Evolutionary conservation across 2,329 filamentous ascomycete genomes (phyloP).

Genomic region (Coniochaeta ligniaria): DNA sequence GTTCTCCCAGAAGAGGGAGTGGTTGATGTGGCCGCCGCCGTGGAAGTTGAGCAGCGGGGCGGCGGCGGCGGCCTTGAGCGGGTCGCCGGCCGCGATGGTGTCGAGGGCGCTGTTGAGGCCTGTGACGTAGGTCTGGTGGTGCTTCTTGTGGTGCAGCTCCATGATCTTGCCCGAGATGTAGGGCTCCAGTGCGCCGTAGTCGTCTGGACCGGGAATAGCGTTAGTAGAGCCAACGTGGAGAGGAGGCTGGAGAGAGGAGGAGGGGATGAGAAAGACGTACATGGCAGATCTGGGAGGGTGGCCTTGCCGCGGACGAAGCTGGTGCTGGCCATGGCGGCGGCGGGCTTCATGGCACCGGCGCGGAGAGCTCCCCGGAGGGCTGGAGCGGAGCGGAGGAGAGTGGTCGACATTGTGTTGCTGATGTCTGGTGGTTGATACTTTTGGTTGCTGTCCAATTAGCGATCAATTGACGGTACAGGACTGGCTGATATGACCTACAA

Average conservation of each 20-base stretch:
- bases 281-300: slow-evolving; percentile 80
- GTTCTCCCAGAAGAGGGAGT: slow-evolving; percentile 88
- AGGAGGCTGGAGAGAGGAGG: neutral
- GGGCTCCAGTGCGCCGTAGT: slow-evolving; percentile 91
- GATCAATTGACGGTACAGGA: slow-evolving; percentile 6
- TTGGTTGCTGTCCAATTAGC: neutral
- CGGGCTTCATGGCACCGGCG: slow-evolving; percentile 54
- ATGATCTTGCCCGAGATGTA: slow-evolving; percentile 74
- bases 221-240: neutral
- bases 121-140: slow-evolving; percentile 72
- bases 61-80: slow-evolving; percentile 39
- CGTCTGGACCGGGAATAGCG: slow-evolving; percentile 51
- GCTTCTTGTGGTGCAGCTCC: slow-evolving; percentile 73
- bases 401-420: slow-evolving; percentile 58
- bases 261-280: slow-evolving; percentile 26
- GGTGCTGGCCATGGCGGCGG: slow-evolving; percentile 61
- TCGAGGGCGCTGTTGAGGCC: slow-evolving; percentile 64
- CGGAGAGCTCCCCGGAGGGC: slow-evolving; percentile 65
- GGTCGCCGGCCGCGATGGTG: slow-evolving; percentile 56
- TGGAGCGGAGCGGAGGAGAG: slow-evolving; percentile 65
- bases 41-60: slow-evolving; percentile 69
- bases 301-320: slow-evolving; percentile 82
- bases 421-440: neutral
- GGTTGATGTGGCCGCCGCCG: slow-evolving; percentile 88
- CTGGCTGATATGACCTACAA: neutral